Percentiles rank a stretch among this genome's conserved stretches.
These are phyloP conservation scores for Hondaea fermentalgiana DNA, from an alignment of 108 stramenopile genomes.

Conservation along the genomic window DNA sequence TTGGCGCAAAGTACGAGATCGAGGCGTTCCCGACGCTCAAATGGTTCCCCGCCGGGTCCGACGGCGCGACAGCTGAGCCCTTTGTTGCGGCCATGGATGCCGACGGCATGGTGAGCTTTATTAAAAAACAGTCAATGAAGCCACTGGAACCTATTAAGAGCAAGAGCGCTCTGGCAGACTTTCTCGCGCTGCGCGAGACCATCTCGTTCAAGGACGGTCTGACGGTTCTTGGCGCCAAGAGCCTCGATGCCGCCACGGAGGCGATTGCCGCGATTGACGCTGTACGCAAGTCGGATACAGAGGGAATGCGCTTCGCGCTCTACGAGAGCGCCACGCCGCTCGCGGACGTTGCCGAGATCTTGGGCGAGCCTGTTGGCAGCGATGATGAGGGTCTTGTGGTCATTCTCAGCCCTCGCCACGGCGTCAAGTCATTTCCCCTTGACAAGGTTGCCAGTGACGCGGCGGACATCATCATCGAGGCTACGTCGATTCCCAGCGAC, in stretches of 20 bases:
- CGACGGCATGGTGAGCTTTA: slow-evolving; percentile 40
- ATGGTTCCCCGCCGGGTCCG: slow-evolving; percentile 38
- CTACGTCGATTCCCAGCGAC: slow-evolving; percentile 21
- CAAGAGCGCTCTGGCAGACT: neutral
- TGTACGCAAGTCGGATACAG: neutral
- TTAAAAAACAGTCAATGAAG: slow-evolving; percentile 43
- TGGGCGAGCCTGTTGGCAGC: neutral
- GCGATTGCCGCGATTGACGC: neutral
- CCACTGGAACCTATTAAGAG: neutral
- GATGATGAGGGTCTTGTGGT: neutral
- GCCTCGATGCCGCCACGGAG: neutral
- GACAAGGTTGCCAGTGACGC: slow-evolving; percentile 3
- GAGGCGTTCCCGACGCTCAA: slow-evolving; percentile 53
- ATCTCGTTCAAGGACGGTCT: neutral
- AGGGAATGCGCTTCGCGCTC: neutral
- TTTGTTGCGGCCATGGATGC: slow-evolving; percentile 44
- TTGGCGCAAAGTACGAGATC: slow-evolving; percentile 39
- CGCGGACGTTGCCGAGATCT: slow-evolving; percentile 15
- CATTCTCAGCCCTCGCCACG: neutral
- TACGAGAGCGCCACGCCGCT: slow-evolving; percentile 22
- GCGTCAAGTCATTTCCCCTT: slow-evolving; percentile 17
- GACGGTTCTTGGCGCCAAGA: neutral
- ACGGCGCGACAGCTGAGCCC: slow-evolving; percentile 33
- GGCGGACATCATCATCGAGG: neutral
- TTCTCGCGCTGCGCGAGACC: neutral